These are phyloP conservation scores for Aquilaria sinensis DNA, from an alignment of 345 rosid species.

Conservation along the genomic window DNA sequence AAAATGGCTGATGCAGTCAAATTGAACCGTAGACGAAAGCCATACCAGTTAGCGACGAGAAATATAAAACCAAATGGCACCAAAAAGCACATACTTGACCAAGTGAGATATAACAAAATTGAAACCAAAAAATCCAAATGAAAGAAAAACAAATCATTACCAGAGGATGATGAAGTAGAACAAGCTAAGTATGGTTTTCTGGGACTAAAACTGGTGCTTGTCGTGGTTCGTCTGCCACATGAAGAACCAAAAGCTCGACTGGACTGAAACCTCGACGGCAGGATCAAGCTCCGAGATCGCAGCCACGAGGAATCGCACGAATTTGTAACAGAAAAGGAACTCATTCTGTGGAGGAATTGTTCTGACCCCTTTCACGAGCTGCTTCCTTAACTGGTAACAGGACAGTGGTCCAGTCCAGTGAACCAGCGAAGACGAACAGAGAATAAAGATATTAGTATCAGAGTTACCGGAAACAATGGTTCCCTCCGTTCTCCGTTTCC, in stretches of 20 bases:
- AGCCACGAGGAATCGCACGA: conserved; percentile 37
- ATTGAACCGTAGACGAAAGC: background rate
- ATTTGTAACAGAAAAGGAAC: conserved; percentile 6
- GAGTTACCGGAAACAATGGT: no score
- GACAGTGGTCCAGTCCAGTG: no score
- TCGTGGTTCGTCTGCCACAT: conserved; percentile 7
- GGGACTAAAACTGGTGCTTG: conserved; percentile 14
- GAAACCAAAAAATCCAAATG: conserved; percentile 7
- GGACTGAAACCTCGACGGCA: conserved; percentile 32
- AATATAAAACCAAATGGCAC: background rate
- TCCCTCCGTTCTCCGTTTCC: no score
- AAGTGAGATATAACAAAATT: background rate
- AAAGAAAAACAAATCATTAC: background rate
- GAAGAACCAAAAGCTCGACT: conserved; percentile 25
- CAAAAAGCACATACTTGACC: background rate
- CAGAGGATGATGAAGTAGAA: conserved; percentile 41
- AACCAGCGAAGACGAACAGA: no score
- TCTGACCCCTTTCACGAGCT: no score
- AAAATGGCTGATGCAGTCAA: background rate
- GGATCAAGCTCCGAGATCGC: conserved; percentile 28
- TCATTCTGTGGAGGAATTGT: no score
- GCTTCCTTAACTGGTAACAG: no score
- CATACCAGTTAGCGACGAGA: background rate
- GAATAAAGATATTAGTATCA: no score
- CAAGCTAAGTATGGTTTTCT: conserved; percentile 30